Evolutionary conservation across 306 rosid genomes (phyloP), one percentile per base, ranked within the genome.

Genomic region (Gillenia trifoliata): DNA sequence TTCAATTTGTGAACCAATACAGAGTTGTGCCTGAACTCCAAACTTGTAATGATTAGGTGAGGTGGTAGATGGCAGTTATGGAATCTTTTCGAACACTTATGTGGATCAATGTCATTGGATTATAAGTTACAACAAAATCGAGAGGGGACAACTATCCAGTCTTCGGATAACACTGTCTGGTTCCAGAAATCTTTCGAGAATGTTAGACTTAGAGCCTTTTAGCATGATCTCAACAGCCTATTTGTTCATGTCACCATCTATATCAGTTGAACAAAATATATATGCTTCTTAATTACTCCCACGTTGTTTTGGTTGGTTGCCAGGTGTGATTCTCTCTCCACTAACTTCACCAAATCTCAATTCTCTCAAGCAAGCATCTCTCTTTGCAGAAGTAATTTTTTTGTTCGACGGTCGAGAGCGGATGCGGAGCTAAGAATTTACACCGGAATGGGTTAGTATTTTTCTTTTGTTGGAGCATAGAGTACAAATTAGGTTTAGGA

Each of bases 281-380:
- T 25, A 15, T 76, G 36, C 49, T 47, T 40, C 3, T 45, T 16
- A 25, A 15, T 49, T 40, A 55, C 77, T n/a, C 70, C 70, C 85
- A 82, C 85, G 85, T 82, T 75, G 68, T 82, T 59, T 67, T 57
- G 64, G 25, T 61, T 56, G 62, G 8, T 61, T 74, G 71, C 77
- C 82, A 74, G 75, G 64, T 69, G 83, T 80, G 40, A 78, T 73
- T 55, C 56, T 40, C 16, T 16, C 25, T 69, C 11, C 38, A 4
- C 40, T 11, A 7, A 41, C 67, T 60, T 73, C 79, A 62, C 72
- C 81, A 59, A 36, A 60, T 68, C 41, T 43, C 70, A 59, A 59
- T 45, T 11, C 15, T 50, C 23, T 69, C 25, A 57, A n/a, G 60
- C 68, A 15, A 50, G 3, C 3, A 50, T 50, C 57, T 50, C 57